phyloP scores from a whole-genome alignment of 345 rosid genomes.

The Salix brachista region DNA sequence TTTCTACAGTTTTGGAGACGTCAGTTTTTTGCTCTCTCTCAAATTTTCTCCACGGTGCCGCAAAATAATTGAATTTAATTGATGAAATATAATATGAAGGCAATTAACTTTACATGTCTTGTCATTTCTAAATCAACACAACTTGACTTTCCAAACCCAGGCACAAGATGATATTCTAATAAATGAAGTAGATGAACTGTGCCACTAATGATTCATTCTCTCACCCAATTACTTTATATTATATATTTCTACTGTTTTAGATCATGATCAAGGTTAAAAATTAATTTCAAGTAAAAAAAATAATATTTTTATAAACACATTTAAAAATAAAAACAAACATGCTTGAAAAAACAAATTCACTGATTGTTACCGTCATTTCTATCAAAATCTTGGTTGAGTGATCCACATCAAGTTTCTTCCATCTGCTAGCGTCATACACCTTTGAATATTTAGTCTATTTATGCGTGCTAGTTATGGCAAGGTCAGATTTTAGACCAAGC shows the following conservation, averaged over 20 bases:
- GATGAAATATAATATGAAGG: no score
- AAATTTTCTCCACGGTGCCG: no score
- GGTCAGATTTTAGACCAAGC: background rate
- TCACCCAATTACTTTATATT: background rate
- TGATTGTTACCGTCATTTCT: background rate
- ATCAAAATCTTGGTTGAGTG: background rate
- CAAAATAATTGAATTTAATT: no score
- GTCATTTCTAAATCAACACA: background rate
- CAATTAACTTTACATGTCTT: background rate
- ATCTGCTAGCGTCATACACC: background rate
- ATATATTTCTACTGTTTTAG: background rate
- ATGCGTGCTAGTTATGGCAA: background rate
- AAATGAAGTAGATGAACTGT: slow-evolving; percentile 9
- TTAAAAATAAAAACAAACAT: no score
- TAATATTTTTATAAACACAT: no score
- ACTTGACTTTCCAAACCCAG: background rate
- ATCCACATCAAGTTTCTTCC: background rate
- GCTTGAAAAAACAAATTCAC: background rate
- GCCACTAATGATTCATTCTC: slow-evolving; percentile 6
- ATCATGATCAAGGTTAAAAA: no score
- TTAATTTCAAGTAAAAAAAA: no score
- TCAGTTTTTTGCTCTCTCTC: no score
- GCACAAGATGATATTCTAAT: slow-evolving; percentile 16
- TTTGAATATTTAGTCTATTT: background rate
- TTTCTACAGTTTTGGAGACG: no score